These are phyloP conservation scores for Marasmius tenuissimus DNA, from an alignment of 1,284 basidiomycete species.

Conservation along the genomic window DNA sequence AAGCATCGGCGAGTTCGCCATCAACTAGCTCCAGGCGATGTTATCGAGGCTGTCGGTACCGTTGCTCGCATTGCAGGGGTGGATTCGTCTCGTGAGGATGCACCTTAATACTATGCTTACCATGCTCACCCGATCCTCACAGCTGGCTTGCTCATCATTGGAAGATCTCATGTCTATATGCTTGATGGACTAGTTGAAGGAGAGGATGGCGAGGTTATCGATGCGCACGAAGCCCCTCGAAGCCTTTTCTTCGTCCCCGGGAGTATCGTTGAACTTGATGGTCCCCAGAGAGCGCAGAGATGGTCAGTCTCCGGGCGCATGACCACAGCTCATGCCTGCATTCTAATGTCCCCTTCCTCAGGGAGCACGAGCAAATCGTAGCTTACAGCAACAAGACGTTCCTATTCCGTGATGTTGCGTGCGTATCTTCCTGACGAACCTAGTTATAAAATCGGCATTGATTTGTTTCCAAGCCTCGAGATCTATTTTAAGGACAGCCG, in stretches of 20 bases:
- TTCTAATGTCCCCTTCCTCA: slow-evolving; percentile 28
- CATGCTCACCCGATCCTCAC: slow-evolving; percentile 15
- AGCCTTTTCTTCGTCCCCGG: slow-evolving; percentile 85
- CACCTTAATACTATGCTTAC: slow-evolving; percentile 1
- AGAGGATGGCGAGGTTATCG: slow-evolving; percentile 85
- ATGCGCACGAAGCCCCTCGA: slow-evolving; percentile 83
- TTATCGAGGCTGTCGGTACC: slow-evolving; percentile 88
- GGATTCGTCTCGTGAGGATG: slow-evolving; percentile 76
- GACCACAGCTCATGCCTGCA: not conserved
- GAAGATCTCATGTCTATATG: slow-evolving; percentile 85
- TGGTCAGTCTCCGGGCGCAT: slow-evolving; percentile 52
- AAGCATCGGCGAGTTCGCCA: slow-evolving; percentile 79
- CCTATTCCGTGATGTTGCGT: slow-evolving; percentile 89
- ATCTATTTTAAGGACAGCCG: slow-evolving; percentile 89
- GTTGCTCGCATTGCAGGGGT: slow-evolving; percentile 86
- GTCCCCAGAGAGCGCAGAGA: slow-evolving; percentile 73
- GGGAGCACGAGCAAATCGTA: slow-evolving; percentile 79
- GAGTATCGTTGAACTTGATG: slow-evolving; percentile 77
- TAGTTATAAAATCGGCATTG: not conserved
- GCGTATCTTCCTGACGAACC: slow-evolving; percentile 30
- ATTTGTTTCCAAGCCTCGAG: slow-evolving; percentile 60
- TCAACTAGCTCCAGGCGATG: slow-evolving; percentile 86
- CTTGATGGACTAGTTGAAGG: slow-evolving; percentile 92
- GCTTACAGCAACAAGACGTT: slow-evolving; percentile 82
- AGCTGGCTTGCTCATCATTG: slow-evolving; percentile 89